These are phyloP conservation scores for Nidularia sp. DNA, from an alignment of 768 basidiomycete genomes.

Conservation along the genomic window DNA sequence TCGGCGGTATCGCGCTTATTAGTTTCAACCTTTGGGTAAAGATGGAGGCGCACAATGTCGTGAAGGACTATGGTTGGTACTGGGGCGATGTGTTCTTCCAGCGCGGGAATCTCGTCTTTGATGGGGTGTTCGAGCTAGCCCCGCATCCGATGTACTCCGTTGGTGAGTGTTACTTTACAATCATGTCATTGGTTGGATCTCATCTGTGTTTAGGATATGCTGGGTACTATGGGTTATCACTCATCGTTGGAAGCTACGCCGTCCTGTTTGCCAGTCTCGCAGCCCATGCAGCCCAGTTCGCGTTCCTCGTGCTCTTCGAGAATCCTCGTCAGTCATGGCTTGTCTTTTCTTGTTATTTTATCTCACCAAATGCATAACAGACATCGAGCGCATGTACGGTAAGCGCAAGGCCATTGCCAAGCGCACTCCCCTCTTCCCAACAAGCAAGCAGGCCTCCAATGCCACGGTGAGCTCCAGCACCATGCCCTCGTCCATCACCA, in stretches of 20 bases:
- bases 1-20: slow-evolving; percentile 80
- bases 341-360: neutral
- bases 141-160: slow-evolving; percentile 97
- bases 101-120: slow-evolving; percentile 90
- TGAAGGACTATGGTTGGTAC: slow-evolving; percentile 98
- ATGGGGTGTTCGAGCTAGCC: slow-evolving; percentile 94
- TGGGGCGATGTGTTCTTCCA: slow-evolving; percentile 95
- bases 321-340: slow-evolving; percentile 76
- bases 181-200: slow-evolving; percentile 2
- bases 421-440: slow-evolving; percentile 58
- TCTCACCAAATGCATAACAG: slow-evolving; percentile 31
- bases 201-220: slow-evolving; percentile 61
- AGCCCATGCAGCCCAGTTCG: slow-evolving; percentile 95
- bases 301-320: slow-evolving; percentile 92
- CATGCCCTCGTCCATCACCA: slow-evolving; percentile 10
- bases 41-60: slow-evolving; percentile 93
- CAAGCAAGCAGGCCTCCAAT: slow-evolving; percentile 5
- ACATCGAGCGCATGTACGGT: slow-evolving; percentile 93
- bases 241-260: slow-evolving; percentile 84
- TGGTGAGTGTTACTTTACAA: slow-evolving; percentile 24
- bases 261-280: slow-evolving; percentile 93
- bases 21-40: slow-evolving; percentile 98
- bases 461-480: slow-evolving; percentile 9
- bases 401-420: slow-evolving; percentile 86
- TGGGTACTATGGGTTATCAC: slow-evolving; percentile 95